These are phyloP conservation scores for Westerdykella aurantiaca DNA, from an alignment of 2,329 filamentous ascomycete genomes.

Conservation along the genomic window DNA sequence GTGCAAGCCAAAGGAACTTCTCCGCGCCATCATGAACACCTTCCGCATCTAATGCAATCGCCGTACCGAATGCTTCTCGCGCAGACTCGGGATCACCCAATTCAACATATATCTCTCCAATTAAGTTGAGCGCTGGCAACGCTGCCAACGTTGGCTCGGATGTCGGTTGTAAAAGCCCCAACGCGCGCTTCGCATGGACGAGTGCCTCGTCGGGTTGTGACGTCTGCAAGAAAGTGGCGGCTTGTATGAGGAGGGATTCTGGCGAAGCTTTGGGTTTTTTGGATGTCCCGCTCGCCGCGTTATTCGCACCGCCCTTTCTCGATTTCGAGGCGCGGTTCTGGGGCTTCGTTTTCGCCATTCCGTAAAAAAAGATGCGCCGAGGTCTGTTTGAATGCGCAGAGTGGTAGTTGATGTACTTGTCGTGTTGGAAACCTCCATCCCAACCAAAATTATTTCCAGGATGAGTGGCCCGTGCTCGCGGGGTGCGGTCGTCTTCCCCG, in stretches of 20 bases:
- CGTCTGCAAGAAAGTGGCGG: slow-evolving; percentile 53
- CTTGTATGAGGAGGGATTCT: slow-evolving; percentile 52
- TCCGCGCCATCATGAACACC: slow-evolving; percentile 81
- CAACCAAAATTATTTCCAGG: slow-evolving; percentile 1
- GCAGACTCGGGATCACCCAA: slow-evolving; percentile 74
- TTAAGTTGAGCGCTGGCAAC: slow-evolving; percentile 64
- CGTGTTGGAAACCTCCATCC: not conserved
- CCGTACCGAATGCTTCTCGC: slow-evolving; percentile 63
- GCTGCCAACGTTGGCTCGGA: slow-evolving; percentile 41
- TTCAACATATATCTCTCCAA: slow-evolving; percentile 78
- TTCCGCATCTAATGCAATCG: slow-evolving; percentile 69
- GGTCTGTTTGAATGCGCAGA: not conserved
- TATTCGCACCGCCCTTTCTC: slow-evolving; percentile 30
- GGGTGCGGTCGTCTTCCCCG: not conserved
- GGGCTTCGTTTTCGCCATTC: slow-evolving; percentile 51
- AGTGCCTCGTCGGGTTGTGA: slow-evolving; percentile 55
- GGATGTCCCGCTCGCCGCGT: slow-evolving; percentile 36
- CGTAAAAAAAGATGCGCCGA: slow-evolving; percentile 5
- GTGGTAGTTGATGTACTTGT: not conserved
- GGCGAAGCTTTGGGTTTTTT: slow-evolving; percentile 48
- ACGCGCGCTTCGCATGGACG: slow-evolving; percentile 48
- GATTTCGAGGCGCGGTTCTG: slow-evolving; percentile 36
- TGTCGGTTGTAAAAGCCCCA: slow-evolving; percentile 43
- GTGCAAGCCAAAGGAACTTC: slow-evolving; percentile 92
- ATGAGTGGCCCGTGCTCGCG: not conserved